Evolutionary conservation across 257 asterid genomes (phyloP).

Genomic region (Solanum pinnatisectum): DNA sequence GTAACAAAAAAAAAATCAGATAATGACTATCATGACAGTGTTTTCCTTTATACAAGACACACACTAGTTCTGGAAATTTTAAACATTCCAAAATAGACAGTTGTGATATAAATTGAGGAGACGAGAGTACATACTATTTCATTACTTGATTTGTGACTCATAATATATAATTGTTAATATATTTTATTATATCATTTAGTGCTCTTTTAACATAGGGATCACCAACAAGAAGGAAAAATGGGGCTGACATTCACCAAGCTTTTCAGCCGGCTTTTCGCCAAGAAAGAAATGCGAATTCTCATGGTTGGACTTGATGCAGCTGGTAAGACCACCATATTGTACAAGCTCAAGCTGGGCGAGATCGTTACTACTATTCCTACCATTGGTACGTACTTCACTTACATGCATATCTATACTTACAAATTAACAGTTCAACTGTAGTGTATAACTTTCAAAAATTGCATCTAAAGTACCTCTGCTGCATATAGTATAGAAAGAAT

Average conservation of each 20-base stretch:
- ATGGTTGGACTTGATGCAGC: neutral
- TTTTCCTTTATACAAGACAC: neutral
- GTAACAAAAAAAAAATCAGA: neutral
- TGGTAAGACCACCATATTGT: constrained; percentile 1
- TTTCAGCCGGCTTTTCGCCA: neutral
- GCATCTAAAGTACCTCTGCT: neutral
- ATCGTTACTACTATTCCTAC: neutral
- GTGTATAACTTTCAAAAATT: neutral
- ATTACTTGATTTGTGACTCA: neutral
- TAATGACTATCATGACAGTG: neutral
- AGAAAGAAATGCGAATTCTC: constrained; percentile 1
- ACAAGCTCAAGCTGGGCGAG: neutral
- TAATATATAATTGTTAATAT: neutral
- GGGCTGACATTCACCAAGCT: neutral
- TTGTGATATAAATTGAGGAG: neutral
- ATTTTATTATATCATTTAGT: neutral
- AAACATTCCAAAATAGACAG: neutral
- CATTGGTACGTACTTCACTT: neutral
- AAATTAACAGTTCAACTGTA: neutral
- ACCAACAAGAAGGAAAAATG: neutral
- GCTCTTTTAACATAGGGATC: neutral
- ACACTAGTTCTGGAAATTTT: neutral
- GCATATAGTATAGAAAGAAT: neutral
- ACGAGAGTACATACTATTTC: neutral
- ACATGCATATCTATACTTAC: neutral